These are phyloP conservation scores for Cunninghamia lanceolata DNA, from an alignment of 75 land plant genomes.

Conservation along the genomic window DNA sequence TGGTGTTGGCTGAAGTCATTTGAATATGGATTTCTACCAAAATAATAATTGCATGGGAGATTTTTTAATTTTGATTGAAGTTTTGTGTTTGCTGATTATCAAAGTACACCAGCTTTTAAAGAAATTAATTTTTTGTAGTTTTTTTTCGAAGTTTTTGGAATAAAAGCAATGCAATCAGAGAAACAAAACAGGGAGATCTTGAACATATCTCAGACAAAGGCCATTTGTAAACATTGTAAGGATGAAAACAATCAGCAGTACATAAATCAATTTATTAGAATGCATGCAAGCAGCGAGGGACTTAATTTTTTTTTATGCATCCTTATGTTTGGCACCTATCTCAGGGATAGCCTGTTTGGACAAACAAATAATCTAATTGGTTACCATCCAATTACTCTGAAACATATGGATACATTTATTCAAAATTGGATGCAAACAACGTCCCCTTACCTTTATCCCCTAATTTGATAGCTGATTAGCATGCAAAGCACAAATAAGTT, in stretches of 20 bases:
- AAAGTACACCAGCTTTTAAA: neutral
- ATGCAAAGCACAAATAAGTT: neutral
- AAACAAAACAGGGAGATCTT: neutral
- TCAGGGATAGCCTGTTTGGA: neutral
- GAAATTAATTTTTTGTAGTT: neutral
- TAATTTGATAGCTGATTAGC: neutral
- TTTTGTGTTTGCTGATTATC: neutral
- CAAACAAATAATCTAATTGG: neutral
- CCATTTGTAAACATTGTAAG: neutral
- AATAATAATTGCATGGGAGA: neutral
- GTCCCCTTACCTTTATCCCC: neutral
- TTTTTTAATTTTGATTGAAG: neutral
- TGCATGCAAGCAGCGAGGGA: neutral
- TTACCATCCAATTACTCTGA: neutral
- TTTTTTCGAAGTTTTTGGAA: neutral
- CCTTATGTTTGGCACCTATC: neutral
- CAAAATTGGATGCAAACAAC: neutral
- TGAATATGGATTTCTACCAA: neutral
- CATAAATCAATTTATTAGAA: neutral
- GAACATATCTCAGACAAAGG: neutral
- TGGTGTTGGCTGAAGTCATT: conserved; percentile 35
- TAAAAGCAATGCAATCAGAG: neutral
- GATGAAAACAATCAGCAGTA: neutral
- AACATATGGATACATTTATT: neutral
- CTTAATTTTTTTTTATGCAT: neutral